A percentile compares a stretch with the other conserved stretches of the same genome.
Evolutionary conservation across 192 early-diverging fungal genomes (phyloP).

Genomic region (Coemansia sp.): DNA sequence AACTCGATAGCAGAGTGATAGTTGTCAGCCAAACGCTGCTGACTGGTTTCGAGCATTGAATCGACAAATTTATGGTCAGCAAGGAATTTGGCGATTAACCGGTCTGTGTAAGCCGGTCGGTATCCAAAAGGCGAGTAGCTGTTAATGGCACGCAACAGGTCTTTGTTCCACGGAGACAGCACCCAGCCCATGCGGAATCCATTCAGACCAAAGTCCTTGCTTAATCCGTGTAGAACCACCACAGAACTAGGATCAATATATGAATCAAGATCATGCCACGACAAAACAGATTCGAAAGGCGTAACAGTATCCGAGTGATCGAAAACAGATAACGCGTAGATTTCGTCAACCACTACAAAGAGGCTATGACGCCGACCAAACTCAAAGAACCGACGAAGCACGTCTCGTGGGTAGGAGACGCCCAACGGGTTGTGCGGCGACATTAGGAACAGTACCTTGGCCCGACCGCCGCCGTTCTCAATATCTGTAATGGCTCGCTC

Average conservation of each 20-base stretch:
- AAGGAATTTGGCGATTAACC: conserved; percentile 60
- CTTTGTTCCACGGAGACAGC: conserved; percentile 64
- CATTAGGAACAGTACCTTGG: conserved; percentile 62
- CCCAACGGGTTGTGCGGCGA: conserved; percentile 79
- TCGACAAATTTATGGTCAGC: conserved; percentile 61
- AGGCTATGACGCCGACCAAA: conserved; percentile 68
- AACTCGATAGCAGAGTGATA: conserved; percentile 52
- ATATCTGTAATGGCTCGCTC: conserved; percentile 51
- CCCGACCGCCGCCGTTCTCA: conserved; percentile 40
- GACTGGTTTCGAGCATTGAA: conserved; percentile 62
- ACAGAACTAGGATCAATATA: conserved; percentile 65
- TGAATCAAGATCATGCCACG: conserved; percentile 57
- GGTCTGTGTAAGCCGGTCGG: conserved; percentile 65
- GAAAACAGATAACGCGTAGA: conserved; percentile 75
- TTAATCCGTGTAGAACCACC: conserved; percentile 77
- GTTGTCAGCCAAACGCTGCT: conserved; percentile 54
- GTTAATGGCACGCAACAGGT: conserved; percentile 21
- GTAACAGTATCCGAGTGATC: conserved; percentile 26
- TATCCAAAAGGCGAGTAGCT: conserved; percentile 62
- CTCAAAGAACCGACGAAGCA: conserved; percentile 59
- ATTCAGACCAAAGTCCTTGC: conserved; percentile 83
- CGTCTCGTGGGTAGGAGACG: conserved; percentile 54
- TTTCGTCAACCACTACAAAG: conserved; percentile 77
- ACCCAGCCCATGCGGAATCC: conserved; percentile 71
- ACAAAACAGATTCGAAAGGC: conserved; percentile 69